Base-by-base conservation (phyloP, 2,329 filamentous ascomycete species). In the Exophiala mesophila region DNA sequence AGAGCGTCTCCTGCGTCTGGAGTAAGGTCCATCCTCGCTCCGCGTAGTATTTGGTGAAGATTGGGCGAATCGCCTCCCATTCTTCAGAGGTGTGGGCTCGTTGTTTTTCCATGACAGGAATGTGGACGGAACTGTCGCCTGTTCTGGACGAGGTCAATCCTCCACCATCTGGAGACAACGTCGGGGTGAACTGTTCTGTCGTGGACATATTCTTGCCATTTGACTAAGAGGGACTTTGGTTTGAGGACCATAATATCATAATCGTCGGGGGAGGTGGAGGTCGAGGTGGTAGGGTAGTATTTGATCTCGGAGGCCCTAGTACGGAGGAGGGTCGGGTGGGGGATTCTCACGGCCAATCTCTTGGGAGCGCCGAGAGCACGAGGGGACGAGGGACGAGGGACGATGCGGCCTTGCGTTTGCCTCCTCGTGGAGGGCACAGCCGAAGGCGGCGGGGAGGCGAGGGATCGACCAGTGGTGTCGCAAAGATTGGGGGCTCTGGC, bases 1-100 rank as follows among this genome's bases (percentile, higher is more conserved):
- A 18, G 12, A 41, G 38, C 8, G 24, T 41, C 9, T 18, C 19
- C 34, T 41, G 38, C 6, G 23, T 26, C 23, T 26, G 23, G 12
- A 26, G 23, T 26, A 26, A 26, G 6, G 23, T 26, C 23, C 23
- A 7, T 23, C 35, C 17, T 37, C 35, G 4, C 13, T 37, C 20
- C 16, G 35, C 35, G 16, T 39, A 39, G 10, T 28, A 32, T 7
- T 19, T 9, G 3, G 36, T 39, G 36, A 39, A 39, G 4, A 39
- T 26, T 15, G 36, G 36, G 5, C 36, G 23, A n/a, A 39, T 39
- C 5, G 23, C 36, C 19, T 29, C 23, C 36, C 36, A 39, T 32
- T 39, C 36, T 10, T 39, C 36, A 19, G 23, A 13, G 36, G 23
- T 39, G 35, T 37, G 35, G 7, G 23, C 23, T 6, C 23, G 23